These are phyloP conservation scores for Escovopsis weberi DNA, from an alignment of 2,329 filamentous ascomycete species.

Conservation along the genomic window DNA sequence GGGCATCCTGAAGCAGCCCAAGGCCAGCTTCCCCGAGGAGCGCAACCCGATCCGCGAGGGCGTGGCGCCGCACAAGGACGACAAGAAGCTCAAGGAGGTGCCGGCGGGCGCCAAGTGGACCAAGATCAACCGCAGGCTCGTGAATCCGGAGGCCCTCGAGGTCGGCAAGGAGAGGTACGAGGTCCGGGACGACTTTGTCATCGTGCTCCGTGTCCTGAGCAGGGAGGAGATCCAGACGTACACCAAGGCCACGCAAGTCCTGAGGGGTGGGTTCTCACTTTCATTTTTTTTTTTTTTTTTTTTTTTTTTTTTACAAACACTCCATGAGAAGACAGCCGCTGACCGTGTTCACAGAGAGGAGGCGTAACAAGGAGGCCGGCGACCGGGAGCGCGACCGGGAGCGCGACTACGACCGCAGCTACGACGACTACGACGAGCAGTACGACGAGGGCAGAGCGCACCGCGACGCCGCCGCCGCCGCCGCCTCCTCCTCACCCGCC, in stretches of 20 bases:
- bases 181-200: slow-evolving; percentile 84
- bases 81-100: slow-evolving; percentile 55
- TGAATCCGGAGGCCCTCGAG: slow-evolving; percentile 78
- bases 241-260: slow-evolving; percentile 63
- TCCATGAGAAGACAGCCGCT: background rate
- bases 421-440: slow-evolving; percentile 16
- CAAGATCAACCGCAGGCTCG: slow-evolving; percentile 74
- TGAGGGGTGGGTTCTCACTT: slow-evolving; percentile 48
- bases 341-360: slow-evolving; percentile 11
- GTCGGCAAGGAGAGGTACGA: slow-evolving; percentile 85
- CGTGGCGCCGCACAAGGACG: slow-evolving; percentile 85
- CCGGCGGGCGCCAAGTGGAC: slow-evolving; percentile 78
- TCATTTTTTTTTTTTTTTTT: too few species aligned
- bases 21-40: slow-evolving; percentile 73
- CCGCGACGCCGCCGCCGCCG: slow-evolving; percentile 5
- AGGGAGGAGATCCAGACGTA: slow-evolving; percentile 85
- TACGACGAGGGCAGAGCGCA: slow-evolving; percentile 11
- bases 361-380: slow-evolving; percentile 17
- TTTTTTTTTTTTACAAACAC: background rate
- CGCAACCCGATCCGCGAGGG: slow-evolving; percentile 72
- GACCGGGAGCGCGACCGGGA: slow-evolving; percentile 16
- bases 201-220: slow-evolving; percentile 74
- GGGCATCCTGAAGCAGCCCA: slow-evolving; percentile 76
- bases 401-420: slow-evolving; percentile 15
- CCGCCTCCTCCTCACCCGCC: too few species aligned